Percentiles rank a stretch among this genome's conserved stretches.
These are phyloP conservation scores for Biscogniauxia mediterranea DNA, from an alignment of 2,329 filamentous ascomycete species.

Conservation along the genomic window DNA sequence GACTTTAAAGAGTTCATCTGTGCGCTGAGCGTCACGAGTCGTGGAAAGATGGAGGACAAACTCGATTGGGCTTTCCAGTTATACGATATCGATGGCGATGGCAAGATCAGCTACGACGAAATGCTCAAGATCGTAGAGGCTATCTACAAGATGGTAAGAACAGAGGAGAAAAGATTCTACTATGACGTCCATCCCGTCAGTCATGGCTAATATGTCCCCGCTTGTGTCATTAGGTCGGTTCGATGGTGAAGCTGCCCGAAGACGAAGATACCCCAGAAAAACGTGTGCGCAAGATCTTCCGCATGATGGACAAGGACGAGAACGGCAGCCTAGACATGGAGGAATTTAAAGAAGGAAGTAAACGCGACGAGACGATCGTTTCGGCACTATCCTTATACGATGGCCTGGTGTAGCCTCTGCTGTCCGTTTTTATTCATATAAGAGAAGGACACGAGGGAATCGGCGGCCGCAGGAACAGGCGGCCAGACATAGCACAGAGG, in stretches of 20 bases:
- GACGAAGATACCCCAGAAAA: slow-evolving; percentile 99
- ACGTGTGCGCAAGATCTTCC: slow-evolving; percentile 95
- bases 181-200: background rate
- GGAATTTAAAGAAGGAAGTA: slow-evolving; percentile 98
- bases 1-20: slow-evolving; percentile 99
- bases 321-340: slow-evolving; percentile 95
- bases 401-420: slow-evolving; percentile 68
- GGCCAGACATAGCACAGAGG: background rate
- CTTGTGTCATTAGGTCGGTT: slow-evolving; percentile 68
- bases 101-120: slow-evolving; percentile 98
- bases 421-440: background rate
- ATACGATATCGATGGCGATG: slow-evolving; percentile 98
- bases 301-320: slow-evolving; percentile 99
- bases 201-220: slow-evolving; percentile 8
- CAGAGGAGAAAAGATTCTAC: background rate
- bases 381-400: slow-evolving; percentile 96
- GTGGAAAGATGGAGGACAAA: slow-evolving; percentile 99
- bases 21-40: slow-evolving; percentile 91
- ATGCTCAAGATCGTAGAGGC: slow-evolving; percentile 99
- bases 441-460: background rate
- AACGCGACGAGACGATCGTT: slow-evolving; percentile 97
- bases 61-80: slow-evolving; percentile 99
- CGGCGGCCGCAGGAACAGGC: background rate
- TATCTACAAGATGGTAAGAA: slow-evolving; percentile 95
- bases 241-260: slow-evolving; percentile 97